Conservation (phyloP, 2,329 filamentous ascomycete species). For the Fusarium scirpi region DNA sequence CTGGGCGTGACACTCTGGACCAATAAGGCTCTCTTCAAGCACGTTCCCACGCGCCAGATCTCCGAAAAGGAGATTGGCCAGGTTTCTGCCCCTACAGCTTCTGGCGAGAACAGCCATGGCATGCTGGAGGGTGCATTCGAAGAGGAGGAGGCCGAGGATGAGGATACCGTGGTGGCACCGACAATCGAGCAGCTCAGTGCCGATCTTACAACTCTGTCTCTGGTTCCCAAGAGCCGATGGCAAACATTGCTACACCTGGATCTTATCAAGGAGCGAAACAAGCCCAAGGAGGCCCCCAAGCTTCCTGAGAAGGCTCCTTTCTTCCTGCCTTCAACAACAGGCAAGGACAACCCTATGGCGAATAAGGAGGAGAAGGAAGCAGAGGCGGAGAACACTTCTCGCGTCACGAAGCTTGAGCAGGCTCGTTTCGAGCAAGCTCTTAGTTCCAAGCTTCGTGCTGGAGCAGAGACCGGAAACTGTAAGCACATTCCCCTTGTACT, state of each 20-base stretch:
- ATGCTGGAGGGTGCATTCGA: constrained; percentile 82
- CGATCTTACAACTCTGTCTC: constrained; percentile 87
- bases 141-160: constrained; percentile 63
- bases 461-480: constrained; percentile 70
- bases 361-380: constrained; percentile 50
- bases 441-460: constrained; percentile 66
- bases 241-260: constrained; percentile 94
- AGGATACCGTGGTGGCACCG: constrained; percentile 66
- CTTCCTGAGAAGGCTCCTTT: constrained; percentile 94
- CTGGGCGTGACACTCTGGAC: constrained; percentile 97
- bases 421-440: constrained; percentile 69
- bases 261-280: constrained; percentile 91
- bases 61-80: constrained; percentile 78
- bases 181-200: constrained; percentile 81
- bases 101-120: constrained; percentile 83
- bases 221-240: constrained; percentile 92
- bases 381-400: constrained; percentile 65
- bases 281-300: constrained; percentile 91
- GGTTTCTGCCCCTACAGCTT: constrained; percentile 77
- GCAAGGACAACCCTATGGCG: constrained; percentile 58
- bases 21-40: constrained; percentile 90
- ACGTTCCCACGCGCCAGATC: constrained; percentile 87
- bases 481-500: constrained; percentile 48
- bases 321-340: constrained; percentile 81
- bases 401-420: constrained; percentile 76